phyloP scores from a whole-genome alignment of 768 basidiomycete genomes.

The Panaeolus cyanescens region DNA sequence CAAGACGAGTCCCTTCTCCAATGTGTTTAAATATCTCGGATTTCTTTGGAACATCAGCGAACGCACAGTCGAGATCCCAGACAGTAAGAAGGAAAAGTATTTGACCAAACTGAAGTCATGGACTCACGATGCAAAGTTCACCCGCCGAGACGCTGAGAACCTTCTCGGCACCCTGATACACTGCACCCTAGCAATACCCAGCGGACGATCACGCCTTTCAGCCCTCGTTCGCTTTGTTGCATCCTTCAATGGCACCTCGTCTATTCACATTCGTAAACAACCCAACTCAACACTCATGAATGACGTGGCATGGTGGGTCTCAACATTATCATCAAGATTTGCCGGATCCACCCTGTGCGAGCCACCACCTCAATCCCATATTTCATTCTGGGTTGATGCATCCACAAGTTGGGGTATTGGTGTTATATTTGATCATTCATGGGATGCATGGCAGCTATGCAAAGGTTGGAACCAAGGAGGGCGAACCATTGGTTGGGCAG shows the following conservation, averaged over 20 bases:
- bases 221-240: too few species aligned
- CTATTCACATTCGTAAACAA: constrained; percentile 8
- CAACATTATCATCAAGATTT: constrained; percentile 6
- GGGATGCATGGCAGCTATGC: constrained; percentile 25
- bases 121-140: constrained; percentile 9
- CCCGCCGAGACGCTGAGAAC: constrained; percentile 21
- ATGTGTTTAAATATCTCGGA: too few species aligned
- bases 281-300: constrained; percentile 14
- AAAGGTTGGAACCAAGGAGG: constrained; percentile 26
- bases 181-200: constrained; percentile 28
- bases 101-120: constrained; percentile 21
- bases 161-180: constrained; percentile 38
- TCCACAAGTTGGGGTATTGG: too few species aligned
- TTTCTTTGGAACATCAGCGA: constrained; percentile 29
- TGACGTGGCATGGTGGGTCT: constrained; percentile 29
- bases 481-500: too few species aligned
- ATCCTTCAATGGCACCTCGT: too few species aligned
- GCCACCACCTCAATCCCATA: too few species aligned
- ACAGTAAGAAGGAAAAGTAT: constrained; percentile 29
- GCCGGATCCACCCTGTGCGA: constrained; percentile 9
- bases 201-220: too few species aligned
- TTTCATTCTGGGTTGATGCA: too few species aligned
- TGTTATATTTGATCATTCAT: constrained; percentile 27
- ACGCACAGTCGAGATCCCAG: constrained; percentile 32
- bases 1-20: constrained; percentile 33